Evolutionary conservation across 78 protist genomes (phyloP).

Genomic region (Chrysochromulina tobinii): DNA sequence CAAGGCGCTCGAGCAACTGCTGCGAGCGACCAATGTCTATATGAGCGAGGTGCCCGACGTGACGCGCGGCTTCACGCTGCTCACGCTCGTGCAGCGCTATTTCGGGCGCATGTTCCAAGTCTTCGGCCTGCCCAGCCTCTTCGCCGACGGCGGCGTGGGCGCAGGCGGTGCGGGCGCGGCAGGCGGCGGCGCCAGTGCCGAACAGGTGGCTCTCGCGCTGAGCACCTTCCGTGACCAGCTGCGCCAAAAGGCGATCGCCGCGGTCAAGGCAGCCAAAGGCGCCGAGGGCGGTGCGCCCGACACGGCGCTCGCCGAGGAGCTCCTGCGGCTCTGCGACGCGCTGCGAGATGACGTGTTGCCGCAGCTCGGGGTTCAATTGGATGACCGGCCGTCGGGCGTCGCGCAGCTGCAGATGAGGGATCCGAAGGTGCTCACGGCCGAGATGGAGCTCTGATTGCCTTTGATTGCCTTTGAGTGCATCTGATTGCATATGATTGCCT

Average conservation of each 20-base stretch:
- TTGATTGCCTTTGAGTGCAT: too few species aligned
- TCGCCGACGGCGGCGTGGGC: neutral
- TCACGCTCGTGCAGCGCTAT: slow-evolving; percentile 15
- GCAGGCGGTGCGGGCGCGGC: neutral
- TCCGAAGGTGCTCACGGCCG: neutral
- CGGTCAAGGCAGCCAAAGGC: neutral
- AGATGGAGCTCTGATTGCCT: neutral
- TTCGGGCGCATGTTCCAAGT: neutral
- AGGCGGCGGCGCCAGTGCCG: neutral
- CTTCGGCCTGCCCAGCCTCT: neutral
- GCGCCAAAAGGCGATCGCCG: neutral
- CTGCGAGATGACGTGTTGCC: neutral
- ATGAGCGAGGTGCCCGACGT: neutral
- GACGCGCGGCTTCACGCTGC: neutral
- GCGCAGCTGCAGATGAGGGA: neutral
- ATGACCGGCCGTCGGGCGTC: neutral
- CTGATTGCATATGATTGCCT: too few species aligned
- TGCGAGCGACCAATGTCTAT: neutral
- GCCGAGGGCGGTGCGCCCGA: neutral
- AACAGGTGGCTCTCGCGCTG: neutral
- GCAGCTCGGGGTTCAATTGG: neutral
- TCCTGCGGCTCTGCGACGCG: neutral
- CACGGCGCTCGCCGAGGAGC: neutral
- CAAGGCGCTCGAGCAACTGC: neutral
- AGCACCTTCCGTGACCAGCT: neutral